Evolutionary conservation across 805 yeast genomes (phyloP).

Genomic region (Candida khao-thaluensis): DNA sequence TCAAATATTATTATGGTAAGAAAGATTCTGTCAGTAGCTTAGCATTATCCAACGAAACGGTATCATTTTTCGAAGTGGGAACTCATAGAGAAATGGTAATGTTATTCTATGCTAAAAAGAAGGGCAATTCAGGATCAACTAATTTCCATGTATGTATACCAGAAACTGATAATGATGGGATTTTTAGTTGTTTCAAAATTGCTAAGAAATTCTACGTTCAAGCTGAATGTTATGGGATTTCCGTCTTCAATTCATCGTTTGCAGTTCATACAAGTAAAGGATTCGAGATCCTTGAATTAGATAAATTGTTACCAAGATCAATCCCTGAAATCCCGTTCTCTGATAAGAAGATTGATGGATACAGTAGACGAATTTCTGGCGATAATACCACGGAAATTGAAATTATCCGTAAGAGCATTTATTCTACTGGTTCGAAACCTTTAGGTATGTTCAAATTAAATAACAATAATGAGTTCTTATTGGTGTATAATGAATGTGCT

Average conservation of each 20-base stretch:
- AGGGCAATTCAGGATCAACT: conserved; percentile 40
- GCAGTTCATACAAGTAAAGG: conserved; percentile 68
- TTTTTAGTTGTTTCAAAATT: conserved; percentile 36
- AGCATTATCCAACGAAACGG: conserved; percentile 48
- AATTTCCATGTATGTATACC: conserved; percentile 59
- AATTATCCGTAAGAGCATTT: conserved; percentile 38
- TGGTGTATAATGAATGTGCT: conserved; percentile 72
- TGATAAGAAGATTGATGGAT: conserved; percentile 29
- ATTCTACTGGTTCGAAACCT: conserved; percentile 46
- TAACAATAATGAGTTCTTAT: conserved; percentile 51
- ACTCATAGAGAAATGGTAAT: conserved; percentile 60
- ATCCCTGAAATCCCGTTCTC: conserved; percentile 51
- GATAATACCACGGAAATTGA: conserved; percentile 27
- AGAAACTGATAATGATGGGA: conserved; percentile 53
- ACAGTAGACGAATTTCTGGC: conserved; percentile 18
- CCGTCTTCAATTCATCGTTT: conserved; percentile 64
- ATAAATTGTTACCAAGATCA: conserved; percentile 54
- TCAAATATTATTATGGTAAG: conserved; percentile 54
- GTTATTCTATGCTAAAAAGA: conserved; percentile 57
- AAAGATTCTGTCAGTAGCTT: conserved; percentile 45
- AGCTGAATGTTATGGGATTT: conserved; percentile 58
- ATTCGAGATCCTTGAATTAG: conserved; percentile 61
- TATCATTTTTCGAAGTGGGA: conserved; percentile 63
- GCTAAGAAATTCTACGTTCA: conserved; percentile 48
- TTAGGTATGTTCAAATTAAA: conserved; percentile 63